Percentiles rank a stretch among this genome's conserved stretches.
phyloP scores from a whole-genome alignment of 2,329 filamentous ascomycete species.

The Domatiomyces catenatus region DNA sequence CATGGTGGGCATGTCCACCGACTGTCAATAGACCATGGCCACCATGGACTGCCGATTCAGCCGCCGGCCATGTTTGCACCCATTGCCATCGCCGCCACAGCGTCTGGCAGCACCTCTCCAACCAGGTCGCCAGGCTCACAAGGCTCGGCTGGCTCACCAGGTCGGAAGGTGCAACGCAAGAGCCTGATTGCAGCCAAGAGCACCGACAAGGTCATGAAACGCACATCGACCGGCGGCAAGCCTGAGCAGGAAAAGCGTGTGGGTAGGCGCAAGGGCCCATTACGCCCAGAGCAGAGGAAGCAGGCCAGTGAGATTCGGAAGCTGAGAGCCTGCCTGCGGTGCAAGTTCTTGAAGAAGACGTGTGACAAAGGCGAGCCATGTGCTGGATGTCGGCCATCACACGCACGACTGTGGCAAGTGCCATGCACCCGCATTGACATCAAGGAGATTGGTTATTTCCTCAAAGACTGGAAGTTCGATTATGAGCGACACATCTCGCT shows the following conservation, averaged over 20 bases:
- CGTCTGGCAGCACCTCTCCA: conserved; percentile 38
- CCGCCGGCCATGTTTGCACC: conserved; percentile 53
- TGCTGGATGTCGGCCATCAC: conserved; percentile 84
- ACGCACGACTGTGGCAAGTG: conserved; percentile 91
- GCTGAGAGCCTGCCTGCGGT: conserved; percentile 78
- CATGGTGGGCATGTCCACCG: conserved; percentile 25
- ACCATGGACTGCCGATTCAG: conserved; percentile 40
- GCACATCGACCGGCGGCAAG: conserved; percentile 55
- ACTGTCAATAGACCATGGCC: conserved; percentile 26
- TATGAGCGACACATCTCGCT: conserved; percentile 80
- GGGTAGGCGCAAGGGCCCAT: conserved; percentile 73
- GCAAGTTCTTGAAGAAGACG: conserved; percentile 98
- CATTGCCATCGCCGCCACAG: conserved; percentile 37
- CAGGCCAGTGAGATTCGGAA: conserved; percentile 96
- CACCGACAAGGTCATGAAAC: conserved; percentile 70
- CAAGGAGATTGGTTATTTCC: conserved; percentile 95
- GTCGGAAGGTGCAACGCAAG: conserved; percentile 53
- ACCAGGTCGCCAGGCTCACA: conserved; percentile 45
- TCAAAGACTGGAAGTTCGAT: conserved; percentile 98
- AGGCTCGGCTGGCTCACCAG: conserved; percentile 47
- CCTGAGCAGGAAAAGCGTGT: conserved; percentile 88
- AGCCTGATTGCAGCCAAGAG: conserved; percentile 66
- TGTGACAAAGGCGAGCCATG: conserved; percentile 97
- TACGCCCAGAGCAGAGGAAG: conserved; percentile 85
- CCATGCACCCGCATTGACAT: conserved; percentile 96